A percentile compares a stretch with the other conserved stretches of the same genome.
phyloP scores from a whole-genome alignment of 2,329 filamentous ascomycete species.

The Pyricularia sp. region DNA sequence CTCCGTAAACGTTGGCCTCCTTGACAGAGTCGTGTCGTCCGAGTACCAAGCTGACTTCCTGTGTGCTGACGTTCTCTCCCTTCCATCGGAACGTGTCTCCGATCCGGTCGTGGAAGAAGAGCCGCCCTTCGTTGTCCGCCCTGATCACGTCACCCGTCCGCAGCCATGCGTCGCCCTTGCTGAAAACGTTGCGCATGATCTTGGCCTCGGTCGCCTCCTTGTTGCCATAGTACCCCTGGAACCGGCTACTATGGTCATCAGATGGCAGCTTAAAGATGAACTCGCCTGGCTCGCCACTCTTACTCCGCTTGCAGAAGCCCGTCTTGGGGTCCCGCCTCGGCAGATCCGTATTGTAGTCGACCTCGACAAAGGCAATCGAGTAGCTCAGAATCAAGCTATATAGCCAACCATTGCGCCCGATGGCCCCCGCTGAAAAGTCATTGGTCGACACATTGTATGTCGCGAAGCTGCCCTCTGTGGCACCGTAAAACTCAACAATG shows the following conservation, averaged over 20 bases:
- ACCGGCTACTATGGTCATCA: constrained; percentile 40
- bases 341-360: constrained; percentile 58
- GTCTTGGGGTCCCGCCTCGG: constrained; percentile 56
- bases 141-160: constrained; percentile 71
- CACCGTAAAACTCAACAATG: constrained; percentile 66
- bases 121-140: constrained; percentile 55
- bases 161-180: constrained; percentile 69
- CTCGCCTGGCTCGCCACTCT: constrained; percentile 56
- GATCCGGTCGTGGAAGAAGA: constrained; percentile 71
- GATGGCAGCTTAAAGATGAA: constrained; percentile 59
- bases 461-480: constrained; percentile 56
- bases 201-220: constrained; percentile 57
- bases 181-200: constrained; percentile 59
- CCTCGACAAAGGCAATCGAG: constrained; percentile 45
- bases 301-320: constrained; percentile 50
- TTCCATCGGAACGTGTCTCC: constrained; percentile 74
- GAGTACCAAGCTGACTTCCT: constrained; percentile 66
- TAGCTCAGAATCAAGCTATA: constrained; percentile 39
- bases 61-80: constrained; percentile 70
- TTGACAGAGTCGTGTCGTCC: constrained; percentile 51
- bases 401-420: constrained; percentile 59
- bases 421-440: constrained; percentile 59
- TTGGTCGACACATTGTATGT: constrained; percentile 61
- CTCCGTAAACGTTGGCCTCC: constrained; percentile 81
- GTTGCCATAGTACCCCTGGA: constrained; percentile 76